These are phyloP conservation scores for Nadsonia starkeyi-henricii DNA, from an alignment of 1,139 yeast species.

Conservation along the genomic window DNA sequence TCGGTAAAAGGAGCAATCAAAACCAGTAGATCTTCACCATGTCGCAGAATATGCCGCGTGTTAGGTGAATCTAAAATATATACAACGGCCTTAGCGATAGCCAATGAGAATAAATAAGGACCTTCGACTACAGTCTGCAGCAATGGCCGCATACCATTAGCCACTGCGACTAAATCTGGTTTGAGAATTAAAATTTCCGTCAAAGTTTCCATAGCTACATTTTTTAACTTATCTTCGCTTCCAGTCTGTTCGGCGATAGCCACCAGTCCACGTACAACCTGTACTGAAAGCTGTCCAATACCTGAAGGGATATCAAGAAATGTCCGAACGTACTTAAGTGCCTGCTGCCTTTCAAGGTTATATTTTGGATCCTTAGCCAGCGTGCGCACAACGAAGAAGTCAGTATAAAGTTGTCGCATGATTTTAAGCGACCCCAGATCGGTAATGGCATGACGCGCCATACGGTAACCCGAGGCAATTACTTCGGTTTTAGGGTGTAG, in stretches of 20 bases:
- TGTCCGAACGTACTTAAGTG: constrained; percentile 54
- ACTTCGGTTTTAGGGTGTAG: constrained; percentile 48
- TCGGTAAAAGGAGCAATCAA: constrained; percentile 57
- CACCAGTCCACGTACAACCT: constrained; percentile 58
- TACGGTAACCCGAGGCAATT: constrained; percentile 61
- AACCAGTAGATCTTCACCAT: constrained; percentile 51
- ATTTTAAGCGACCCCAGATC: constrained; percentile 36
- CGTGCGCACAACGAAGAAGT: constrained; percentile 50
- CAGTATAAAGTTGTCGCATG: constrained; percentile 37
- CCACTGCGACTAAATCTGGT: constrained; percentile 46
- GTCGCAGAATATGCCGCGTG: constrained; percentile 41
- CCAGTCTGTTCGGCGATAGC: constrained; percentile 47
- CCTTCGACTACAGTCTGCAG: constrained; percentile 50
- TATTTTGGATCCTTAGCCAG: constrained; percentile 41
- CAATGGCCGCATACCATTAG: constrained; percentile 53
- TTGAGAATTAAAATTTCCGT: constrained; percentile 51
- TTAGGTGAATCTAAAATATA: constrained; percentile 47
- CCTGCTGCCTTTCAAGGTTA: constrained; percentile 63
- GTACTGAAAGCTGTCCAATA: constrained; percentile 40
- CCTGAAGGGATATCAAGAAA: constrained; percentile 49
- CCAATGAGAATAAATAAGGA: constrained; percentile 40
- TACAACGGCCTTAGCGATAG: constrained; percentile 42
- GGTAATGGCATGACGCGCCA: constrained; percentile 50
- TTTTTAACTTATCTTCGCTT: constrained; percentile 38
- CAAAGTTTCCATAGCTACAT: constrained; percentile 50